A percentile compares a stretch with the other conserved stretches of the same genome.
Evolutionary conservation across 148 eudicot species (phyloP).

Genomic region (Dysphania ambrosioides): DNA sequence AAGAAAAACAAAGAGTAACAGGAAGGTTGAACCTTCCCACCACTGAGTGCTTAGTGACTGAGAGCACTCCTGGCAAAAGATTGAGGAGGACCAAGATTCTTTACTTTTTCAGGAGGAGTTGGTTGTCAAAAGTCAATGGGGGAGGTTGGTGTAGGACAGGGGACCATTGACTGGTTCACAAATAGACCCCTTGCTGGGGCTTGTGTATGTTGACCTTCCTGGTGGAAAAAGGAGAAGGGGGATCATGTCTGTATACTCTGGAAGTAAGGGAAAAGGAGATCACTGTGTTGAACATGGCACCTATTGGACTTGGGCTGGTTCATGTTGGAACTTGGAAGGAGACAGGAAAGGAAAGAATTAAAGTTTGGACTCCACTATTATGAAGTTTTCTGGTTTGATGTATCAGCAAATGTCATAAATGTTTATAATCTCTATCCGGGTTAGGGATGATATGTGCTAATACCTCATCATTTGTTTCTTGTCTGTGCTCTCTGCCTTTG

Average conservation of each 20-base stretch:
- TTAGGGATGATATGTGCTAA: not conserved
- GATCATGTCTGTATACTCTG: no score
- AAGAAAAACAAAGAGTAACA: not conserved
- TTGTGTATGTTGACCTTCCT: not conserved
- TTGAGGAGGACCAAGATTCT: not conserved
- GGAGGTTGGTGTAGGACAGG: not conserved
- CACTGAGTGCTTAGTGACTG: not conserved
- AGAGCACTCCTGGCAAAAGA: not conserved
- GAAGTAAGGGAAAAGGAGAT: not conserved
- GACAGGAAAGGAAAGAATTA: not conserved
- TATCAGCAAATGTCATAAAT: not conserved
- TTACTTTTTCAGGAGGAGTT: not conserved
- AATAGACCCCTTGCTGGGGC: not conserved
- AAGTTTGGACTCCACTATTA: not conserved
- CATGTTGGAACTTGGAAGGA: not conserved
- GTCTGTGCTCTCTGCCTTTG: conserved; percentile 1
- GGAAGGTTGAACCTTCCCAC: not conserved
- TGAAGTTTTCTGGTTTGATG: not conserved
- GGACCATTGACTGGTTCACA: not conserved
- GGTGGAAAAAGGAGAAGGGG: not conserved
- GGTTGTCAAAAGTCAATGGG: not conserved
- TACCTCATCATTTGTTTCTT: not conserved
- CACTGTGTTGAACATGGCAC: not conserved
- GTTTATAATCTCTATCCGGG: not conserved
- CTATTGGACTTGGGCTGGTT: not conserved